Conservation (phyloP, 495 filamentous ascomycete species). For the Podospora bellae-mahoneyi region DNA sequence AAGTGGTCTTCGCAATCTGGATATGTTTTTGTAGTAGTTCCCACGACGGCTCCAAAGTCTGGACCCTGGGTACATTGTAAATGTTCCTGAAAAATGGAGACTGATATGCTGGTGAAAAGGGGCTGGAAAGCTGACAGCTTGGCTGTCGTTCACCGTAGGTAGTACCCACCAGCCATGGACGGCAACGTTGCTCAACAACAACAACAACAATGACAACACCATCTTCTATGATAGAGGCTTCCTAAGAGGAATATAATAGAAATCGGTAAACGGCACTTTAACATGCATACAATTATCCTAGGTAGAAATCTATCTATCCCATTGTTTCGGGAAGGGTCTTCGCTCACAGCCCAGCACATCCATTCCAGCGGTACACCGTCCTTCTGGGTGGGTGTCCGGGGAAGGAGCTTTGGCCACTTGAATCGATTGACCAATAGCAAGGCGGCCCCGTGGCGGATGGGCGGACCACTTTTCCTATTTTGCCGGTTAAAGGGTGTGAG, state of each 20-base stretch:
- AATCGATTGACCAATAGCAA: conserved; percentile 17
- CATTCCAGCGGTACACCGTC: background rate
- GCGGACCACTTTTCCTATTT: conserved; percentile 12
- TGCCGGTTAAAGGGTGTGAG: conserved; percentile 6
- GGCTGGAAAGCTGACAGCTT: background rate
- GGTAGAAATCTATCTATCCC: background rate
- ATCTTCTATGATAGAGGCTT: too few species aligned
- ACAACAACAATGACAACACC: background rate
- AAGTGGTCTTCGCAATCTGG: background rate
- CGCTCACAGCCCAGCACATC: background rate
- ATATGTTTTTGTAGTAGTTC: background rate
- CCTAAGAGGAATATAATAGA: too few species aligned
- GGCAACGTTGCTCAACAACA: background rate
- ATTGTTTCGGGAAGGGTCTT: background rate
- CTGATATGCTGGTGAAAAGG: background rate
- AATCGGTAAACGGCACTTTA: too few species aligned
- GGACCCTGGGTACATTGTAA: background rate
- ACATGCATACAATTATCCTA: too few species aligned
- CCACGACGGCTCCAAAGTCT: background rate
- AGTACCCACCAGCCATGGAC: background rate
- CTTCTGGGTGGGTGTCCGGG: background rate
- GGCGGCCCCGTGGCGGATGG: background rate
- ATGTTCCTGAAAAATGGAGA: background rate
- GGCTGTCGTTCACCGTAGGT: background rate
- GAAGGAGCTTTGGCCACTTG: conserved; percentile 6